A percentile compares a stretch with the other conserved stretches of the same genome.
These are phyloP conservation scores for Fusarium devonianum DNA, from an alignment of 2,329 filamentous ascomycete genomes.

Conservation along the genomic window DNA sequence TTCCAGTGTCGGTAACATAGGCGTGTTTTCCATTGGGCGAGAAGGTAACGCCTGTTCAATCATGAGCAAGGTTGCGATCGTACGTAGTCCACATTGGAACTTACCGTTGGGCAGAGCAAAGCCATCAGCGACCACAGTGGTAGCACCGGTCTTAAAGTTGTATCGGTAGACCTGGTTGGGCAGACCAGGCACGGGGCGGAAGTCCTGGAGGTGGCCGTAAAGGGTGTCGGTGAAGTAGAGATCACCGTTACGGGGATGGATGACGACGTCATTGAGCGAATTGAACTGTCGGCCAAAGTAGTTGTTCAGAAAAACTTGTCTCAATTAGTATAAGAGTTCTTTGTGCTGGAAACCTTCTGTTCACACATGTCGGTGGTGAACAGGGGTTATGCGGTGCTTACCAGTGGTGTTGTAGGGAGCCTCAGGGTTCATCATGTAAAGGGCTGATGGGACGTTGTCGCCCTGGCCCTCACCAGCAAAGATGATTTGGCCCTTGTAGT, in stretches of 20 bases:
- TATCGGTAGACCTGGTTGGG: slow-evolving; percentile 67
- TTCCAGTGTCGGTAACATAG: slow-evolving; percentile 66
- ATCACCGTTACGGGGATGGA: slow-evolving; percentile 61
- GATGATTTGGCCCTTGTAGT: slow-evolving; percentile 57
- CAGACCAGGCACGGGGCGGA: slow-evolving; percentile 60
- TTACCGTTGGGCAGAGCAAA: slow-evolving; percentile 62
- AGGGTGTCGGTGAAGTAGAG: slow-evolving; percentile 70
- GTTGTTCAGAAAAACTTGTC: slow-evolving; percentile 60
- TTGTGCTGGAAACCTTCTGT: too few relatives aligned
- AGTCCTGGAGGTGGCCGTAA: slow-evolving; percentile 67
- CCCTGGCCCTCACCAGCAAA: slow-evolving; percentile 61
- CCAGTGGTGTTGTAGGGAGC: slow-evolving; percentile 59
- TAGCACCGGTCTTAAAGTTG: slow-evolving; percentile 56
- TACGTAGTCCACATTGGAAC: fast-evolving
- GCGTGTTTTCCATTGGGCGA: slow-evolving; percentile 59
- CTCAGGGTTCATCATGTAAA: slow-evolving; percentile 38
- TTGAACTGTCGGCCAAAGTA: slow-evolving; percentile 67
- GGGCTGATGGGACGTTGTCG: slow-evolving; percentile 38
- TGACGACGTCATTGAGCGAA: slow-evolving; percentile 64
- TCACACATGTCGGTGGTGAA: too few relatives aligned
- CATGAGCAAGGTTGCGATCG: neutral
- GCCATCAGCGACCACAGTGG: slow-evolving; percentile 64
- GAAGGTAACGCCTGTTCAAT: slow-evolving; percentile 57
- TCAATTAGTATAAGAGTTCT: neutral
- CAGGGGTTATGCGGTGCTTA: slow-evolving; percentile 39